Evolutionary conservation across 1,139 yeast genomes (phyloP), one percentile per base, ranked within the genome.

Genomic region (Scheffersomyces segobiensis): DNA sequence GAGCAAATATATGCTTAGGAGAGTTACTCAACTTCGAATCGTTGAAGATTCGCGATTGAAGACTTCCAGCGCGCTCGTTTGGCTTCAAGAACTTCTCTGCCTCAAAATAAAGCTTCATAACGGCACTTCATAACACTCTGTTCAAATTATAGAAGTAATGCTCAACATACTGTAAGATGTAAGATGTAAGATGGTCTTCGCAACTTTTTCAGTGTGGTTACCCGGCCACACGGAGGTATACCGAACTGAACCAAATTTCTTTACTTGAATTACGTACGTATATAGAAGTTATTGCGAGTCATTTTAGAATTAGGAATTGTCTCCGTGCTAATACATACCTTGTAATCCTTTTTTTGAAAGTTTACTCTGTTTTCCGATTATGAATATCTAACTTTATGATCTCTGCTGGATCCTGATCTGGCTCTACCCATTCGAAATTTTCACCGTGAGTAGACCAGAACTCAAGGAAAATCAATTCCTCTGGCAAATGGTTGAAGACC

Each of bases 1-100:
- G 76, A 0, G 98, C 98, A 76, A 81, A 92, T 3, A 93, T 76
- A 69, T 93, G 98, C 66, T 90, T 90, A 0, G 97, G 96, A 57
- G 80, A 72, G 61, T 71, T 75, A 47, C 67, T 67, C 47, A 77
- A 64, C 55, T 69, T 70, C 57, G 68, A 67, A 56, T 78, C 85
- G 57, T 81, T 84, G 73, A 91, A 89, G 42, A 92, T 86, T 26
- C 93, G 77, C 42, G 84, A 81, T 66, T 88, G 92, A 52, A 92
- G 75, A 17, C 95, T 86, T 4, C 80, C 80, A 50, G 56, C 50
- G 17, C 66, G 66, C 22, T 59, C 58, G 53, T 60, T 63, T 2
- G 76, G 76, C n/a, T 62, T 68, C 49, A 80, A 64, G 61, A 75
- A 83, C 73, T 76, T 77, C 58, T 86, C 88, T 0, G 89, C 85